Evolutionary conservation across 768 basidiomycete genomes (phyloP), one percentile per base, ranked within the genome.

Genomic region (Phallus indusiatus): DNA sequence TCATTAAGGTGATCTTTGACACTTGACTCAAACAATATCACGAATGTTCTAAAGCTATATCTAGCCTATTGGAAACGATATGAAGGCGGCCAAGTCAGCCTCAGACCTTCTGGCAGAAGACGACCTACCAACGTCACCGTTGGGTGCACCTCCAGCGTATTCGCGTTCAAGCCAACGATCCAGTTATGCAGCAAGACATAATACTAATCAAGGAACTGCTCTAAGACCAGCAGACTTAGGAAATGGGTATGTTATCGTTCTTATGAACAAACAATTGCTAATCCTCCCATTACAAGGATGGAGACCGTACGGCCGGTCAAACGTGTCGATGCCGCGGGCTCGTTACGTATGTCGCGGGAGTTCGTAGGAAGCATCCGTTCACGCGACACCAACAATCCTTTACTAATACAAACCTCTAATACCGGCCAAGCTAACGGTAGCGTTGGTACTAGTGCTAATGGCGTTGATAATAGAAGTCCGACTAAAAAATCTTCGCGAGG

Each of bases 261-360:
- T 37, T 50, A 17, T n/a, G 16, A 37, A 37, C 36, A 37, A 37
- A 28, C 22, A 17, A 34, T 47, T 36, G 42, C 2, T 37, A 24
- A 47, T 11, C 21, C 46, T 22, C 51, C 42, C 53, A n/a, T n/a
- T n/a, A n/a, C n/a, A n/a, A 71, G 70, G 5, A 77, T 89, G 49
- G 90, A 90, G 66, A 98, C 94, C 1, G 91, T 98, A 66, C 81
- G 93, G 55, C 94, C 94, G 0, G 84, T 95, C 62, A 95, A 94
- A 79, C 91, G 90, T 66, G 85, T 95, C 33, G 93, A 96, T 68
- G 79, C 86, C 5, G 76, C 78, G 11, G 83, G 86, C 3, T 93
- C 91, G 5, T 72, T 92, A 14, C 76, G 85, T 61, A 70, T 89
- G 18, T 92, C 91, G 0, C 79, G 83, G 10, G 93, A 90, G 65